Evolutionary conservation across 306 rosid species (phyloP).

Genomic region (Casuarina glauca): DNA sequence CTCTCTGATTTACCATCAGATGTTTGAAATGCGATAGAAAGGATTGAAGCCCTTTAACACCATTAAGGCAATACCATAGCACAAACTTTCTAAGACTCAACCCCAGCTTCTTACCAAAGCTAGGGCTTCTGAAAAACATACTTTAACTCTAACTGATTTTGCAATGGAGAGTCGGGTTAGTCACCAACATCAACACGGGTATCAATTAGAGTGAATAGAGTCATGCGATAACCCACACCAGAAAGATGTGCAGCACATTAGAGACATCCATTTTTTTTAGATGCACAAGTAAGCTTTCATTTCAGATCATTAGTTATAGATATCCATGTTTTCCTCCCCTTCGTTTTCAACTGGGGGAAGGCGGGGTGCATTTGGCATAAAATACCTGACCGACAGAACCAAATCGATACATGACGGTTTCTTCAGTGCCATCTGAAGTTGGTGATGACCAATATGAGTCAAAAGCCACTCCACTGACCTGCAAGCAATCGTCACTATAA

Average conservation of each 20-base stretch:
- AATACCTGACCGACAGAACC: slow-evolving; percentile 98
- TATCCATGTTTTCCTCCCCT: background rate
- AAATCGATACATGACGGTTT: slow-evolving; percentile 75
- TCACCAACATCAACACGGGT: background rate
- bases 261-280: background rate
- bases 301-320: background rate
- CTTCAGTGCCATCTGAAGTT: slow-evolving; percentile 71
- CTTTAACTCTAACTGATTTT: background rate
- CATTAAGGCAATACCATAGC: background rate
- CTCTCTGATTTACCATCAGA: background rate
- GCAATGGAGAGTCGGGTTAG: background rate
- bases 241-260: background rate
- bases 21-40: background rate
- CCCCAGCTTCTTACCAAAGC: background rate
- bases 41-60: background rate
- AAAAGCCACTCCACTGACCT: slow-evolving; percentile 98
- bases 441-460: slow-evolving; percentile 97
- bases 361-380: background rate
- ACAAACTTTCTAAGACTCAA: background rate
- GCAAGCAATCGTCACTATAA: slow-evolving; percentile 20
- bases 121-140: background rate
- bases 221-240: background rate
- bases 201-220: background rate
- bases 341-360: background rate
- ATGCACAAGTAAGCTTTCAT: background rate